Evolutionary conservation across 192 early-diverging fungal species (phyloP), one percentile per base, ranked within the genome.

Genomic region (Allomyces macrogynus): DNA sequence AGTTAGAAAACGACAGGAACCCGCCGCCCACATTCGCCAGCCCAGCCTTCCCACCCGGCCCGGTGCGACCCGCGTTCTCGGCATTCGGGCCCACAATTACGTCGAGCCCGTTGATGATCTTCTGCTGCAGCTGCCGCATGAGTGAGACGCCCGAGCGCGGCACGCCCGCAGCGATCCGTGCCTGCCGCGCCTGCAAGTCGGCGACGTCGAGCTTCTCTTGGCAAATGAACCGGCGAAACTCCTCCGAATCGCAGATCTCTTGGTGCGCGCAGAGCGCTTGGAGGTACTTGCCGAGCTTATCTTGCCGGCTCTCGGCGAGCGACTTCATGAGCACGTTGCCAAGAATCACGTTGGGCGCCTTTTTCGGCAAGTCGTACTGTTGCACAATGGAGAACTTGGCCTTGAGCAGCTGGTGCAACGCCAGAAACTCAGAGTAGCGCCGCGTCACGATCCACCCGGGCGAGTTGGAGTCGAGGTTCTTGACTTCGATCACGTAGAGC

Each of bases 351-450:
- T 90, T 73, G 11, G 86, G 79, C 27, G 85, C 79, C 64, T 92
- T 89, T 4, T 74, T 74, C 0, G 91, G 91, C 43, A 93, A 78
- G 20, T 91, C 90, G 26, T 80, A 76, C 18, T 72, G 64, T 10
- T 80, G 75, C 65, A 92, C 83, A 12, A 78, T 67, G 0, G 83
- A 76, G 66, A 78, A 84, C 23, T 71, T 67, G 1, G 74, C 68
- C 26, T 78, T 80, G 24, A 96, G 73, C 11, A 76, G 72, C 26
- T 83, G 82, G 67, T 96, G 91, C 68, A 96, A 72, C 0, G 80
- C 76, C 63, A 83, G 80, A 71, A 96, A 94, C 73, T 96, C 90
- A 18, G 81, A 81, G 71, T 89, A 92, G 5, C 92, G 73, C 9
- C 89, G 77, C 2, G 78, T 76, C n/a, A 88, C 83, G 20, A 88